Evolutionary conservation across 139 green algal genomes (phyloP).

Genomic region (Coelastrella sp.): DNA sequence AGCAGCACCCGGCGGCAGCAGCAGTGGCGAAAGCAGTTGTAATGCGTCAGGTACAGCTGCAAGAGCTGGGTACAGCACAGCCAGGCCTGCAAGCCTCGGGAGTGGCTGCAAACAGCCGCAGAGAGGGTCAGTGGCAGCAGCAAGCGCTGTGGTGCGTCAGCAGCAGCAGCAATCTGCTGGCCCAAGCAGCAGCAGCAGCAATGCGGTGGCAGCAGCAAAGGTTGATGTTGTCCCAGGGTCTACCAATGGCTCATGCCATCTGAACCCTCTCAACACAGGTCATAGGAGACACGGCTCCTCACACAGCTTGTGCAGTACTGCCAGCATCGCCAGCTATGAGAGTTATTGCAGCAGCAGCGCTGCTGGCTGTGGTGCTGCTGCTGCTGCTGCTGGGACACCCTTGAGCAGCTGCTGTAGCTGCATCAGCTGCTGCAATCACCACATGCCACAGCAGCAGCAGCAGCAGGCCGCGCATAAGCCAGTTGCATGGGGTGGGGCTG

Average conservation of each 20-base stretch:
- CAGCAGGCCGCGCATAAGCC: neutral
- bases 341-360: slow-evolving; percentile 13
- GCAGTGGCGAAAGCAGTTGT: neutral
- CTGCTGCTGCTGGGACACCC: slow-evolving; percentile 1
- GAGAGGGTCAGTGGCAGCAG: neutral
- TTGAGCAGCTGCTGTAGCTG: slow-evolving; percentile 14
- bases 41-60: neutral
- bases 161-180: neutral
- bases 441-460: neutral
- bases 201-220: neutral
- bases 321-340: slow-evolving; percentile 9
- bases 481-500: neutral
- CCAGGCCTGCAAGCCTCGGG: no score
- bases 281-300: slow-evolving; percentile 27
- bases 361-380: neutral
- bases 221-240: neutral
- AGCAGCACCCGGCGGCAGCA: slow-evolving; percentile 1
- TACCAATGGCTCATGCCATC: neutral
- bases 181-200: neutral
- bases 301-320: slow-evolving; percentile 36
- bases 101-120: neutral
- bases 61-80: no score
- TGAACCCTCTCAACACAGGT: neutral
- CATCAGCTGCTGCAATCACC: slow-evolving; percentile 7
- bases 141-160: neutral